phyloP scores from a whole-genome alignment of 106 monocot species.

The Platanthera guangdongensis region DNA sequence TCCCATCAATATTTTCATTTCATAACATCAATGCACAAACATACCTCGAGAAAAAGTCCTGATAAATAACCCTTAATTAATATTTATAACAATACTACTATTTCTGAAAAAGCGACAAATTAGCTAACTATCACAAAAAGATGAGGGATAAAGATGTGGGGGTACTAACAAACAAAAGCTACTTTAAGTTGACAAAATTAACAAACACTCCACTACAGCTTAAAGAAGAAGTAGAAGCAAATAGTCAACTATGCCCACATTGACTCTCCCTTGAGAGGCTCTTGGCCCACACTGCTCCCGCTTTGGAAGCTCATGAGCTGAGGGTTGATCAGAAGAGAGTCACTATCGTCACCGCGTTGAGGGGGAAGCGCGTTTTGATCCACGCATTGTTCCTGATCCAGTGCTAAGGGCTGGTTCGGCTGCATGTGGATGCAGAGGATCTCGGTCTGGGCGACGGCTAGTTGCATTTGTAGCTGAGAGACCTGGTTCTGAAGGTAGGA shows the following conservation, averaged over 20 bases:
- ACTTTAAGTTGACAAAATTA: not conserved
- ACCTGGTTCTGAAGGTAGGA: constrained; percentile 75
- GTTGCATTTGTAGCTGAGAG: constrained; percentile 86
- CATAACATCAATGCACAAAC: no score
- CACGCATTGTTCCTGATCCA: constrained; percentile 2
- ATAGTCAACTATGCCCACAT: constrained; percentile 44
- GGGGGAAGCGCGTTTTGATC: constrained; percentile 7
- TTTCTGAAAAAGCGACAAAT: no score
- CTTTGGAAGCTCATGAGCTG: constrained; percentile 42
- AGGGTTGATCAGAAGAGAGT: constrained; percentile 15
- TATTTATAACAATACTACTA: not conserved
- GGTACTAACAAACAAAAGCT: no score
- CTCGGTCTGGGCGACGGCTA: constrained; percentile 74
- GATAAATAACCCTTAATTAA: no score
- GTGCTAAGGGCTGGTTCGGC: constrained; percentile 19
- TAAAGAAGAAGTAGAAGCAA: not conserved
- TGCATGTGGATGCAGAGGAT: constrained; percentile 76
- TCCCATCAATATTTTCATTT: no score
- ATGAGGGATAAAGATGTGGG: not conserved
- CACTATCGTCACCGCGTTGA: constrained; percentile 4
- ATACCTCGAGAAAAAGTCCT: no score
- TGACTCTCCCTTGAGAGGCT: constrained; percentile 65
- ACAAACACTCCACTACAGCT: not conserved
- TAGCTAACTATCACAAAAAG: not conserved
- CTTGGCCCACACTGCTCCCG: constrained; percentile 34